These are phyloP conservation scores for Rosa lucieae DNA, from an alignment of 306 rosid species.

Conservation along the genomic window DNA sequence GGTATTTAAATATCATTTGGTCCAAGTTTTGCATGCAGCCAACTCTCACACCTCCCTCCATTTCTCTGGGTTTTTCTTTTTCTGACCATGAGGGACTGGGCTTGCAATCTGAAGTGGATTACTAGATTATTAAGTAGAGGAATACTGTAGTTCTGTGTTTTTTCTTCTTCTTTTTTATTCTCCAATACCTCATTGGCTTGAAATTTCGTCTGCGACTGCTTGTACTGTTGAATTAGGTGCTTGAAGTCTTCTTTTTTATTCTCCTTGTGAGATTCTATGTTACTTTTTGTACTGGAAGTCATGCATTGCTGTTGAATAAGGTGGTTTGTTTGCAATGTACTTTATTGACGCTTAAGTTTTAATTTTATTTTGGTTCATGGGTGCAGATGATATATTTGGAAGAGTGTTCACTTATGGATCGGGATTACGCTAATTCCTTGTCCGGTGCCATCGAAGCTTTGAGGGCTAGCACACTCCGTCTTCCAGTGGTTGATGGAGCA, in stretches of 20 bases:
- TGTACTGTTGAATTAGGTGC: too few relatives aligned
- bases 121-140: neutral
- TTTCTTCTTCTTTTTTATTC: neutral
- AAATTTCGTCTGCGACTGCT: neutral
- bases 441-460: slow-evolving; percentile 86
- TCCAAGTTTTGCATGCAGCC: neutral
- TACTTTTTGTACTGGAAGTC: neutral
- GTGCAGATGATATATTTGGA: slow-evolving; percentile 72
- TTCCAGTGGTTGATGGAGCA: slow-evolving; percentile 87
- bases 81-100: neutral
- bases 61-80: neutral
- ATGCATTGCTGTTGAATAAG: slow-evolving; percentile 6
- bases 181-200: neutral
- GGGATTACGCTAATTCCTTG: slow-evolving; percentile 68
- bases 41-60: neutral
- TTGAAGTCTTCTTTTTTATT: too few relatives aligned
- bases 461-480: slow-evolving; percentile 93
- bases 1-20: neutral
- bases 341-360: slow-evolving; percentile 21
- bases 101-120: neutral
- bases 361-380: slow-evolving; percentile 23
- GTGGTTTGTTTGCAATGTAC: slow-evolving; percentile 14
- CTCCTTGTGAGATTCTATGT: neutral
- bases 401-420: slow-evolving; percentile 79
- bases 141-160: neutral